Percentiles rank a stretch among this genome's conserved stretches.
Conservation (phyloP, 495 filamentous ascomycete genomes). For the Tuber calosporum region DNA sequence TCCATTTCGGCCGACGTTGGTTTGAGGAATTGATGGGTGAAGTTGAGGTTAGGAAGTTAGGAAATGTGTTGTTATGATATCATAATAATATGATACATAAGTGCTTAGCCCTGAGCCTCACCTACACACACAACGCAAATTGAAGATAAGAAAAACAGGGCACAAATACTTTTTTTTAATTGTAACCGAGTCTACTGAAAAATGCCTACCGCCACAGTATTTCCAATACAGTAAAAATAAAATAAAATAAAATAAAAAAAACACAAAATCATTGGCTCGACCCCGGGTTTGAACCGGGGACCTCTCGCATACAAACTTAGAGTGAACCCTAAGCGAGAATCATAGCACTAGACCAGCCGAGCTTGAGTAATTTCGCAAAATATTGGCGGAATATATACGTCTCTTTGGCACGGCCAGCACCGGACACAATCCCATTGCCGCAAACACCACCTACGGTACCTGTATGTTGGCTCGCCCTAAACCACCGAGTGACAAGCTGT, state of each 20-base stretch:
- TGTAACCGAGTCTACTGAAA: not conserved
- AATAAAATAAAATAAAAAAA: too few relatives aligned
- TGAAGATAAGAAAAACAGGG: not conserved
- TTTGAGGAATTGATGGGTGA: constrained; percentile 10
- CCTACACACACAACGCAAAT: not conserved
- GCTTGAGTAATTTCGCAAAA: not conserved
- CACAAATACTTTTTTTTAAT: not conserved
- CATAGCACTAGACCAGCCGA: constrained; percentile 37
- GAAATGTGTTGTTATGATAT: too few relatives aligned
- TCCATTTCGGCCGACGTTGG: constrained; percentile 21
- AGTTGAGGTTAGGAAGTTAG: not conserved
- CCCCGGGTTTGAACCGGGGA: constrained; percentile 38
- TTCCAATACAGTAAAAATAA: too few relatives aligned
- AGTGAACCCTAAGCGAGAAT: constrained; percentile 39
- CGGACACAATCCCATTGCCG: not conserved
- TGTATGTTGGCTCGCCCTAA: too few relatives aligned
- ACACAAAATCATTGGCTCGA: constrained; percentile 28
- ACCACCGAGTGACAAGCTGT: not conserved
- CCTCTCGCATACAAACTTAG: constrained; percentile 39
- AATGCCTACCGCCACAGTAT: not conserved
- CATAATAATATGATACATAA: too few relatives aligned
- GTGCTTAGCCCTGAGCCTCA: not conserved
- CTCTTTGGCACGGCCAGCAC: fast-evolving
- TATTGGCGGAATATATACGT: too few relatives aligned
- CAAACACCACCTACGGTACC: too few relatives aligned